Conservation (phyloP, 2,329 filamentous ascomycete genomes). For the Calonectria montana region DNA sequence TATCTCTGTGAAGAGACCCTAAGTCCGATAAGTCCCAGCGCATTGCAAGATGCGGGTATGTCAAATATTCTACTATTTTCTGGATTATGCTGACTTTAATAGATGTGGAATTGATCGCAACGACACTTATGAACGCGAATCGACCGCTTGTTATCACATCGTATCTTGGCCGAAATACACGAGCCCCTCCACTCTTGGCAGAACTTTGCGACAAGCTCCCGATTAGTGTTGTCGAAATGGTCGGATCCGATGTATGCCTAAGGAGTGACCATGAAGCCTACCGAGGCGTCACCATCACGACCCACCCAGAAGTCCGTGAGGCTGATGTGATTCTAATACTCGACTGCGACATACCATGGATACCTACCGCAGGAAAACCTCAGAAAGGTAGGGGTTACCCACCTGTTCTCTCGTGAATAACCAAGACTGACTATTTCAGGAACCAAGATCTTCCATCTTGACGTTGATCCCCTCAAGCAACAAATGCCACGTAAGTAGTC, state of each 20-base stretch:
- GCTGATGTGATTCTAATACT: background rate
- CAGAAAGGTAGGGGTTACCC: background rate
- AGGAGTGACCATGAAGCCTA: background rate
- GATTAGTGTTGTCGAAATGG: background rate
- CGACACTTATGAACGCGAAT: background rate
- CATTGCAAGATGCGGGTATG: background rate
- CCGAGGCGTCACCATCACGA: background rate
- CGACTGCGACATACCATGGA: background rate
- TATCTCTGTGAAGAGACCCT: background rate
- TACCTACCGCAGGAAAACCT: background rate
- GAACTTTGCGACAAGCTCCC: background rate
- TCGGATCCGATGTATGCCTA: background rate
- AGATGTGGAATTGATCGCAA: background rate
- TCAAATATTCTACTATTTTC: background rate
- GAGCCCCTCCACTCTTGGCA: background rate
- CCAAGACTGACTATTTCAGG: background rate
- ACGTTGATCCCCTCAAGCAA: background rate
- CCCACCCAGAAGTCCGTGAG: background rate
- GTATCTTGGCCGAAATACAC: background rate
- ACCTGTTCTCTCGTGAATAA: background rate
- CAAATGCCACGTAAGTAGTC: background rate
- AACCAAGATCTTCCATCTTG: background rate
- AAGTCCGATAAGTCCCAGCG: background rate
- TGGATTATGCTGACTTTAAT: background rate
- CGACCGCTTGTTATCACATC: background rate